Evolutionary conservation across 305 asterid species (phyloP), one percentile per base, ranked within the genome.

Genomic region (Striga hermonthica): DNA sequence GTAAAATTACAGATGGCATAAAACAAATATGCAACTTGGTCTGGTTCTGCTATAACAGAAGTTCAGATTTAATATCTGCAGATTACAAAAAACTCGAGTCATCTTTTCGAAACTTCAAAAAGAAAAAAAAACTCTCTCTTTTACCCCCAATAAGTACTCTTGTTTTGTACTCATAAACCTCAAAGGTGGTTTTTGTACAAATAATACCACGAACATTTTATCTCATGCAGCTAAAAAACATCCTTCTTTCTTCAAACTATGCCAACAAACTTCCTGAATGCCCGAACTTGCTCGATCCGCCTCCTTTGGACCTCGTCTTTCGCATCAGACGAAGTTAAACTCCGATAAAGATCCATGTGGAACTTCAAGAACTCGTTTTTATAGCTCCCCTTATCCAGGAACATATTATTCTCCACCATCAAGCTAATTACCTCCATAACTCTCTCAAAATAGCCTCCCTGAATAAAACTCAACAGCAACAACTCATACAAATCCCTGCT

Each of bases 391-490:
- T 84, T 89, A 70, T 92, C 97, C 80, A 87, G 22, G 61, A 71
- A 92, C 93, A 92, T 78, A 31, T 64, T 62, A 43, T 69, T 78
- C 76, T 81, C 80, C 80, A 66, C 79, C 96, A 87, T 92, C 48
- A 83, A 65, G 63, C 75, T 71, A 63, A 83, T 73, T 11, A 86
- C 79, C 78, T 92, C 97, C 96, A 89, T 76, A 61, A 80, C 88
- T 82, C 91, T 87, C 74, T 87, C 91, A 65, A 92, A 92, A 68
- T 89, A 92, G 47, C 97, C 98, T 36, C 95, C 98, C 48, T 86
- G 76, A 52, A 92, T 73, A 69, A 92, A 87, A 86, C 68, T 83
- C 76, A 83, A 43, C 59, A 92, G 62, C 69, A 92, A 55, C 12
- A 84, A 57, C 79, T 89, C 97, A 3, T 80, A 86, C 63, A 89